Evolutionary conservation across 345 rosid genomes (phyloP).

Genomic region (Eucalyptus pumila): DNA sequence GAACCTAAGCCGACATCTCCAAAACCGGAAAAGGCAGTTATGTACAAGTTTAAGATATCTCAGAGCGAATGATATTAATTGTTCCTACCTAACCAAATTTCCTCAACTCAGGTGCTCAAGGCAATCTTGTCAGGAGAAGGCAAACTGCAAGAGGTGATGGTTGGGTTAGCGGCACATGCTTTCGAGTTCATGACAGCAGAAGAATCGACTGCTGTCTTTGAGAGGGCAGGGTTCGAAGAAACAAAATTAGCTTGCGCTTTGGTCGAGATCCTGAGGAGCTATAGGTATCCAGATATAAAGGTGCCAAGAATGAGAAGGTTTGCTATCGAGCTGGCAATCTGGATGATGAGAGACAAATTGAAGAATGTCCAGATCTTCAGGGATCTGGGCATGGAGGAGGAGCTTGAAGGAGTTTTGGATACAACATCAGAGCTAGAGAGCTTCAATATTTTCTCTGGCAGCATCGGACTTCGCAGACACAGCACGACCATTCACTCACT

Average conservation of each 20-base stretch:
- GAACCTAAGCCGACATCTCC: background rate
- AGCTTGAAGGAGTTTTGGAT: conserved; percentile 43
- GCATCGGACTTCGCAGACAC: conserved; percentile 59
- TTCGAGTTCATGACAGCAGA: conserved; percentile 39
- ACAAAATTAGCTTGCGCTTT: conserved; percentile 25
- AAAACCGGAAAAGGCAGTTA: background rate
- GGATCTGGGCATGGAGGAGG: conserved; percentile 38
- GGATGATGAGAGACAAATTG: conserved; percentile 59
- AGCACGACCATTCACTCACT: conserved; percentile 44
- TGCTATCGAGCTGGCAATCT: conserved; percentile 54
- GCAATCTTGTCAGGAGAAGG: conserved; percentile 42
- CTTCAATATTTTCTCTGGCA: conserved; percentile 67
- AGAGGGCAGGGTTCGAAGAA: conserved; percentile 26
- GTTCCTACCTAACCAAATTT: background rate
- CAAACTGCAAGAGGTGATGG: conserved; percentile 79
- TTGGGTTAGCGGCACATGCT: conserved; percentile 42
- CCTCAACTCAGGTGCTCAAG: conserved; percentile 46
- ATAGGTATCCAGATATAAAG: conserved; percentile 33
- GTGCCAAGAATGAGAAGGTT: conserved; percentile 65
- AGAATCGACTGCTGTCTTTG: conserved; percentile 25
- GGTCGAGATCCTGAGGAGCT: conserved; percentile 28
- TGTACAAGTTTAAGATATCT: background rate
- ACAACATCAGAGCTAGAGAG: conserved; percentile 70
- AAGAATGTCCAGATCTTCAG: conserved; percentile 15
- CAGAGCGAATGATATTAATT: background rate